Conservation (phyloP, 805 yeast genomes). For the Metschnikowia drakensbergensis region DNA sequence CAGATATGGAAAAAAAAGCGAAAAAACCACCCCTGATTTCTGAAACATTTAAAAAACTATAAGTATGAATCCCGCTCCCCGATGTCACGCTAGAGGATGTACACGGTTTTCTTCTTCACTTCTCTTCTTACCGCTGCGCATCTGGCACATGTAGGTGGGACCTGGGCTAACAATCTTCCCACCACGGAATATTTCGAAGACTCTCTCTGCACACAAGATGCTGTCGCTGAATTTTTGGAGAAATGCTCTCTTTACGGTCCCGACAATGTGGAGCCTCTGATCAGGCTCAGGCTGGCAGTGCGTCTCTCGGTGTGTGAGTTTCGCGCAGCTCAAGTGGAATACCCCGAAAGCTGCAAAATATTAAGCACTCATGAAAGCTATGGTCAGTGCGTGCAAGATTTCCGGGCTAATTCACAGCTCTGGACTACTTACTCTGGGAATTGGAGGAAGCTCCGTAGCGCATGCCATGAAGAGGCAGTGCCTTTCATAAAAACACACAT, state of each 20-base stretch:
- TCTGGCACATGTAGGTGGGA: not conserved
- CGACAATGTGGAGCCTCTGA: conserved; percentile 32
- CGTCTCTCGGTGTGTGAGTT: conserved; percentile 55
- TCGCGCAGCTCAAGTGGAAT: conserved; percentile 39
- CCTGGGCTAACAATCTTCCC: not conserved
- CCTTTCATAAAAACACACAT: conserved; percentile 53
- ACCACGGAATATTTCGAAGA: not conserved
- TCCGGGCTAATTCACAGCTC: conserved; percentile 51
- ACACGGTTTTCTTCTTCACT: not conserved
- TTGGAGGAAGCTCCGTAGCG: conserved; percentile 48
- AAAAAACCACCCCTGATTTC: not conserved
- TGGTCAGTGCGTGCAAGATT: conserved; percentile 36
- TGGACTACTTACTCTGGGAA: conserved; percentile 75
- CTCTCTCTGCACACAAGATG: conserved; percentile 23
- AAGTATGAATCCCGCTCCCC: not conserved
- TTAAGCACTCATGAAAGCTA: conserved; percentile 10
- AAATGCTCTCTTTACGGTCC: conserved; percentile 40
- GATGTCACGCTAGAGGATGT: not conserved
- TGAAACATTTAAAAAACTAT: not conserved
- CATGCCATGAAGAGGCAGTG: conserved; percentile 51
- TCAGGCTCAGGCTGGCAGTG: conserved; percentile 40
- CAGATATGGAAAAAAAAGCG: too few species aligned
- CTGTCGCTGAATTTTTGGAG: conserved; percentile 38
- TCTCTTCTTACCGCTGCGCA: conserved; percentile 2
- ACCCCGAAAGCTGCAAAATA: conserved; percentile 27